Percentiles rank a stretch among this genome's conserved stretches.
These are phyloP conservation scores for Globisporangium solare DNA, from an alignment of 352 stramenopile genomes.

Conservation along the genomic window DNA sequence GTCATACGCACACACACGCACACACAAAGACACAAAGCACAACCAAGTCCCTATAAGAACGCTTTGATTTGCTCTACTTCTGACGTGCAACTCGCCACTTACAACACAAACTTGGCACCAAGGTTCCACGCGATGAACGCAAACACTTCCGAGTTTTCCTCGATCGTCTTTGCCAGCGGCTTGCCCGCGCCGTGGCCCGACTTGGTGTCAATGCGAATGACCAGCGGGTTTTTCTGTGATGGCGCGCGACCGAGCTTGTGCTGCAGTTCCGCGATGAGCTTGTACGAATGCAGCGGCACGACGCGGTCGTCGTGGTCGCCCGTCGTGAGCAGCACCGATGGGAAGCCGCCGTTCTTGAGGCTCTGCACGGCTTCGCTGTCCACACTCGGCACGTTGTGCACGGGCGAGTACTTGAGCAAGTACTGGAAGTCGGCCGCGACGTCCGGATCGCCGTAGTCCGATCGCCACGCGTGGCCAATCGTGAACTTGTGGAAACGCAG, in stretches of 20 bases:
- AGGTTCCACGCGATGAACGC: too few species aligned
- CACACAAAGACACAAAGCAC: too few species aligned
- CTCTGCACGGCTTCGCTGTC: conserved; percentile 48
- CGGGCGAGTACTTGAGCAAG: conserved; percentile 80
- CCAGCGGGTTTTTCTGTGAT: conserved; percentile 72
- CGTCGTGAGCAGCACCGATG: conserved; percentile 80
- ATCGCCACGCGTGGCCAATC: conserved; percentile 89
- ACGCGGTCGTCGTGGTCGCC: conserved; percentile 90
- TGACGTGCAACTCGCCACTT: too few species aligned
- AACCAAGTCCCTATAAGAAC: too few species aligned
- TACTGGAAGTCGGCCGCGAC: conserved; percentile 79
- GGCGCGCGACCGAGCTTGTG: conserved; percentile 42
- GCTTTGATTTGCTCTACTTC: too few species aligned
- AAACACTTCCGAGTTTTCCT: conserved; percentile 62
- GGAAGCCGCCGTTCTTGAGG: conserved; percentile 57
- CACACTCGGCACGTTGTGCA: conserved; percentile 82
- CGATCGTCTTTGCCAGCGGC: conserved; percentile 85
- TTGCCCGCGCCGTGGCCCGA: conserved; percentile 87
- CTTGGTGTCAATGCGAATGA: conserved; percentile 90
- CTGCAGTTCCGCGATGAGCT: conserved; percentile 87
- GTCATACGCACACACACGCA: too few species aligned
- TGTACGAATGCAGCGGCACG: conserved; percentile 89
- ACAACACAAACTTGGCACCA: too few species aligned
- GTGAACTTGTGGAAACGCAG: conserved; percentile 94
- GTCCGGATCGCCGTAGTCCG: conserved; percentile 85